Evolutionary conservation across 805 yeast genomes (phyloP), one percentile per base, ranked within the genome.

Genomic region (Ogataea pignaliae): DNA sequence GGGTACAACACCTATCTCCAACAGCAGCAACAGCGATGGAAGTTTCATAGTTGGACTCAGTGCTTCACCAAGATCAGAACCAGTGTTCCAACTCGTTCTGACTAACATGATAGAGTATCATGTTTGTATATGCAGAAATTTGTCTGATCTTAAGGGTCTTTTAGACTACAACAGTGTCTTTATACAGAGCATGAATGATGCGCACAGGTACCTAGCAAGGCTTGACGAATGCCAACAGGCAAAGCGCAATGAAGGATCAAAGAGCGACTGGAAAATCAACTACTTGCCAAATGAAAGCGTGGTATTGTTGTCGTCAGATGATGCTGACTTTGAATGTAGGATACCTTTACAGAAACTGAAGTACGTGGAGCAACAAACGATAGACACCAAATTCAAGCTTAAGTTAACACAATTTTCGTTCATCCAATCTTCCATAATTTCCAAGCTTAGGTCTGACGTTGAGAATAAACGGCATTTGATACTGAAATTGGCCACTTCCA

Each of bases 381-480:
- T 47, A 9, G 32, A 41, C 6, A 6, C 26, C 3, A 32, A 34
- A 31, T 39, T 50, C 17, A 32, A 44, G 13, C 34, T 18, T 6
- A 38, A 31, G 6, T 31, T 54, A 29, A 37, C 45, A 9, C 46
- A 39, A 6, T 42, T 43, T 21, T 43, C 48, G 26, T 45, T 41
- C 32, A 29, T 45, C 15, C 52, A 51, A 40, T 34, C 54, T 8
- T 30, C 14, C 9, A 41, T 55, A 15, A 29, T 45, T 1, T 9
- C 45, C 12, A 39, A 42, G 21, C 40, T 50, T 9, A 39, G 50
- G 2, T 45, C 41, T 7, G 57, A 55, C 28, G 33, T 55, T 21
- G 39, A 41, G 16, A 46, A 39, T 28, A 55, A 55, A 35, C 54
- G 54, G 39, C 55, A 50, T 41, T 50, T 54, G 36, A 55, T 55